phyloP scores from a whole-genome alignment of 495 filamentous ascomycete species.

The Xylaria curta region DNA sequence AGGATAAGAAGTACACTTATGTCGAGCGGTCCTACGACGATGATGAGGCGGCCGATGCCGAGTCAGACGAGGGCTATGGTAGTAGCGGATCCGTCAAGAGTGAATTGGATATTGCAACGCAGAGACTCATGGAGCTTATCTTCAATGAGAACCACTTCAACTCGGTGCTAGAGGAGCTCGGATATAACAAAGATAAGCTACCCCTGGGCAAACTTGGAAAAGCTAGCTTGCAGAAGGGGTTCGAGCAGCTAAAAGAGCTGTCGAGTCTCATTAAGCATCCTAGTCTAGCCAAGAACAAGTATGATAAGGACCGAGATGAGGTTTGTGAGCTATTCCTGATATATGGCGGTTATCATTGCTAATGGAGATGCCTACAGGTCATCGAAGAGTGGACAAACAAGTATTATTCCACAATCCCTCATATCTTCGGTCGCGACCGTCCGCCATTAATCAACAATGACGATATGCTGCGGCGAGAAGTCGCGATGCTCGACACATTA shows the following conservation, averaged over 20 bases:
- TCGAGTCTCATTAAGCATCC: slow-evolving; percentile 57
- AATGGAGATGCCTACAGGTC: slow-evolving; percentile 30
- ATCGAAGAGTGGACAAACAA: slow-evolving; percentile 63
- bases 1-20: slow-evolving; percentile 67
- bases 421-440: slow-evolving; percentile 69
- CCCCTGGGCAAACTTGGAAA: slow-evolving; percentile 75
- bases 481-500: slow-evolving; percentile 67
- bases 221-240: slow-evolving; percentile 64
- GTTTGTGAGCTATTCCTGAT: neutral
- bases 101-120: slow-evolving; percentile 55
- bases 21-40: slow-evolving; percentile 55
- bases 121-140: slow-evolving; percentile 72
- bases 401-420: slow-evolving; percentile 74
- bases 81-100: slow-evolving; percentile 45
- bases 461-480: slow-evolving; percentile 64
- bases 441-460: slow-evolving; percentile 62
- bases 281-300: slow-evolving; percentile 47
- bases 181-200: slow-evolving; percentile 70
- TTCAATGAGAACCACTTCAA: slow-evolving; percentile 69
- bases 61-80: slow-evolving; percentile 35
- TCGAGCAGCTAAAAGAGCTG: slow-evolving; percentile 67
- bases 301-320: slow-evolving; percentile 38
- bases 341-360: neutral
- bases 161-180: slow-evolving; percentile 61
- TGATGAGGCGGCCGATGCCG: slow-evolving; percentile 24